phyloP scores from a whole-genome alignment of 306 rosid genomes.

The Casuarina cunninghamiana region DNA sequence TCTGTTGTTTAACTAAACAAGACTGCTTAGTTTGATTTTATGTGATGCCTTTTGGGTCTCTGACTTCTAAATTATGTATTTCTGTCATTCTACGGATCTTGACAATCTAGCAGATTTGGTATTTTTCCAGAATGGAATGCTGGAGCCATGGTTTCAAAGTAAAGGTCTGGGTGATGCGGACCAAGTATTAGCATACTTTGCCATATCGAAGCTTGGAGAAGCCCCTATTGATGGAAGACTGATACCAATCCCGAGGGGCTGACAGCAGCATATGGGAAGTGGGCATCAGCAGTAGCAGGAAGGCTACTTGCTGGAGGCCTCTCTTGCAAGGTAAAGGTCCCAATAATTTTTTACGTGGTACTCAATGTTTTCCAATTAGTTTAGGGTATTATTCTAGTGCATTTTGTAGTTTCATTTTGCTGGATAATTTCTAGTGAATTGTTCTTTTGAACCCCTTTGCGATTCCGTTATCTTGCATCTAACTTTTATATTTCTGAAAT shows the following conservation, averaged over 20 bases:
- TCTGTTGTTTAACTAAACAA: neutral
- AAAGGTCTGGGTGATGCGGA: slow-evolving; percentile 67
- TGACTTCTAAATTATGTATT: neutral
- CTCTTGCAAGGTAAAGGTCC: slow-evolving; percentile 71
- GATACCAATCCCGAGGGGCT: slow-evolving; percentile 95
- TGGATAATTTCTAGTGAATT: neutral
- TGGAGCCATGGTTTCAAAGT: slow-evolving; percentile 88
- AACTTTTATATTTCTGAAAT: neutral
- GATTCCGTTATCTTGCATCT: neutral
- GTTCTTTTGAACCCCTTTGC: neutral
- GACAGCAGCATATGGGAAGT: slow-evolving; percentile 88
- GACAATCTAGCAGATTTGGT: slow-evolving; percentile 86
- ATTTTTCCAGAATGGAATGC: slow-evolving; percentile 98
- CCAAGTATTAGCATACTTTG: slow-evolving; percentile 93
- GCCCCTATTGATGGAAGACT: slow-evolving; percentile 76
- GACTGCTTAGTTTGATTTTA: neutral
- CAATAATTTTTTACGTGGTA: neutral
- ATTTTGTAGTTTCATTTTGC: too few species aligned
- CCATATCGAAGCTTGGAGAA: slow-evolving; percentile 89
- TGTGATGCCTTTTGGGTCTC: neutral
- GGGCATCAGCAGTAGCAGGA: slow-evolving; percentile 75
- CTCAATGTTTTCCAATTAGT: neutral
- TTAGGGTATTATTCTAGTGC: neutral
- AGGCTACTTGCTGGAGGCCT: slow-evolving; percentile 78
- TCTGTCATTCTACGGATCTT: slow-evolving; percentile 11